Evolutionary conservation across 768 basidiomycete species (phyloP).

Genomic region (Asterophora lycoperdoides): DNA sequence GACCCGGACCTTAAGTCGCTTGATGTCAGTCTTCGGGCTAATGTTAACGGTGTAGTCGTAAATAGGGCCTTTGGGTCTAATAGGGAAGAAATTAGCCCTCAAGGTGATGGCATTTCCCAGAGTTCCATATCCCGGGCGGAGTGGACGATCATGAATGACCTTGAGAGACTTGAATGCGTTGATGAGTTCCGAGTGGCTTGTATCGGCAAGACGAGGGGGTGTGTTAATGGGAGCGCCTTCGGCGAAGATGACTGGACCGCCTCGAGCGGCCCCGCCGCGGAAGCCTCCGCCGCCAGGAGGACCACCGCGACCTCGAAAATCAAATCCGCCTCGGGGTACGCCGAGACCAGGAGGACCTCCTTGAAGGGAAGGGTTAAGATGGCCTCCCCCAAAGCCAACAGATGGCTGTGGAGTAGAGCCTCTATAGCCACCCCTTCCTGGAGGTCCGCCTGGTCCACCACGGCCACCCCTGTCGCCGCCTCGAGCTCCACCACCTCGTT

Average conservation of each 20-base stretch:
- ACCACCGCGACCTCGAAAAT: slow-evolving; percentile 20
- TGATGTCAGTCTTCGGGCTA: slow-evolving; percentile 40
- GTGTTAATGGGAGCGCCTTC: slow-evolving; percentile 31
- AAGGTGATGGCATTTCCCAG: slow-evolving; percentile 43
- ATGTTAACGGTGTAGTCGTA: slow-evolving; percentile 58
- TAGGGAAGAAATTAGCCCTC: slow-evolving; percentile 61
- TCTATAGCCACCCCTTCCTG: slow-evolving; percentile 16
- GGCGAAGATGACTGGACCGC: slow-evolving; percentile 36
- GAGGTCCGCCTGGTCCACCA: slow-evolving; percentile 11
- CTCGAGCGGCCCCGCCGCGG: slow-evolving; percentile 23
- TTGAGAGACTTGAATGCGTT: slow-evolving; percentile 32
- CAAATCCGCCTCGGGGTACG: slow-evolving; percentile 17
- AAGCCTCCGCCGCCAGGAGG: slow-evolving; percentile 18
- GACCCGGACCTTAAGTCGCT: slow-evolving; percentile 44
- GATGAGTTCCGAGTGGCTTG: slow-evolving; percentile 35
- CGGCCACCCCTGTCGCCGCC: slow-evolving; percentile 1
- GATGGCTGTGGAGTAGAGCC: slow-evolving; percentile 13
- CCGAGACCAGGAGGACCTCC: slow-evolving; percentile 23
- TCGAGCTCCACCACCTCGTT: slow-evolving; percentile 19
- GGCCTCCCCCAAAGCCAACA: slow-evolving; percentile 15
- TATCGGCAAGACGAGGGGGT: slow-evolving; percentile 31
- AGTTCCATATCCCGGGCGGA: slow-evolving; percentile 56
- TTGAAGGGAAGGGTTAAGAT: slow-evolving; percentile 18
- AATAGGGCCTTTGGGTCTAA: slow-evolving; percentile 40
- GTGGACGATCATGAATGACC: slow-evolving; percentile 35